Evolutionary conservation across 306 rosid species (phyloP).

Genomic region (Vachellia collinsii): DNA sequence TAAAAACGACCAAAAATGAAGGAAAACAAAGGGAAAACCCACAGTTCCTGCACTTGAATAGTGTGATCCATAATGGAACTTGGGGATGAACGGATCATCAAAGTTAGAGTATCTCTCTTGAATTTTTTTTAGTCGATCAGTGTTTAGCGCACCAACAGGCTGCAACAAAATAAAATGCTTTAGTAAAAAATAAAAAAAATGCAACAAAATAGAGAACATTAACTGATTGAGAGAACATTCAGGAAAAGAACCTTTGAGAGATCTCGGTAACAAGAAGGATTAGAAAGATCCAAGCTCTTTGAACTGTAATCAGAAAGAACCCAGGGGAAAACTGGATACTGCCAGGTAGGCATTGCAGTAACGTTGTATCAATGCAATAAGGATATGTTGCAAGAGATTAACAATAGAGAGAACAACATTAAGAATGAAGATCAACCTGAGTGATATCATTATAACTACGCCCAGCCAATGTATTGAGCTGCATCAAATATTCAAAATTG

Average conservation of each 20-base stretch:
- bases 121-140: constrained; percentile 80
- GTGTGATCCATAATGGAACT: constrained; percentile 97
- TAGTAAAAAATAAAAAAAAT: constrained; percentile 6
- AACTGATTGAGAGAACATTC: constrained; percentile 38
- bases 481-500: constrained; percentile 98
- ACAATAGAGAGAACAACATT: constrained; percentile 22
- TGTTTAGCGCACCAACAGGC: constrained; percentile 91
- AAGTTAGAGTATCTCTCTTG: constrained; percentile 92
- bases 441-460: constrained; percentile 98
- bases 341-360: constrained; percentile 41
- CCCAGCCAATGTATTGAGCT: constrained; percentile 97
- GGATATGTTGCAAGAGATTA: constrained; percentile 26
- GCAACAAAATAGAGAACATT: constrained; percentile 24
- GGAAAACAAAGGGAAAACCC: constrained; percentile 40
- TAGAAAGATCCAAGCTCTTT: constrained; percentile 79
- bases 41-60: constrained; percentile 99
- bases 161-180: constrained; percentile 44
- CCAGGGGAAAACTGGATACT: constrained; percentile 99
- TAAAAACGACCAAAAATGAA: constrained; percentile 20
- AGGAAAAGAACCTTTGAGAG: constrained; percentile 78
- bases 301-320: constrained; percentile 93
- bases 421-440: constrained; percentile 66
- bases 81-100: constrained; percentile 94
- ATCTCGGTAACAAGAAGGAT: constrained; percentile 87
- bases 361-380: constrained; percentile 33